These are phyloP conservation scores for Wallacemonas sp. DNA, from an alignment of 208 protist genomes.

Conservation along the genomic window DNA sequence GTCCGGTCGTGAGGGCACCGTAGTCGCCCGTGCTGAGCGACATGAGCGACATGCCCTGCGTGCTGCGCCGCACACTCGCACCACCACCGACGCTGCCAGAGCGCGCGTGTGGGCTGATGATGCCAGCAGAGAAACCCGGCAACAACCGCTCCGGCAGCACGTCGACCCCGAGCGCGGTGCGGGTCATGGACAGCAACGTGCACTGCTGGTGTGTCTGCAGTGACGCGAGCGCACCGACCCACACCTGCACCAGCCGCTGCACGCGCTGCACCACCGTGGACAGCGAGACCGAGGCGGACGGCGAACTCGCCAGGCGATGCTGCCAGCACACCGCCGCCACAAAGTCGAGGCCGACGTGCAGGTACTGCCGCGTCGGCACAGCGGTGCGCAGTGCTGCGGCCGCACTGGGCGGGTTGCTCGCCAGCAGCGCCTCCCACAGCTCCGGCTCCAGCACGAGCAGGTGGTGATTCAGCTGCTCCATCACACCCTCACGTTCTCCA, in stretches of 20 bases:
- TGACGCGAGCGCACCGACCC: slow-evolving; percentile 19
- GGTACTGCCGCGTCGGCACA: slow-evolving; percentile 22
- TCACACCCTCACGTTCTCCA: no score
- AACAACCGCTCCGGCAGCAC: slow-evolving; percentile 13
- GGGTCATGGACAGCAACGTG: slow-evolving; percentile 52
- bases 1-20: slow-evolving; percentile 13
- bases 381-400: slow-evolving; percentile 24
- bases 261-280: slow-evolving; percentile 12
- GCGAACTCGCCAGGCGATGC: slow-evolving; percentile 10
- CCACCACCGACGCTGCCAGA: neutral
- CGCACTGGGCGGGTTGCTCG: slow-evolving; percentile 18
- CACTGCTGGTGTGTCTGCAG: slow-evolving; percentile 76
- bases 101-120: no score
- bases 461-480: neutral
- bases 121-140: neutral
- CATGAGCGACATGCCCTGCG: neutral
- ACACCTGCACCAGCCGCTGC: slow-evolving; percentile 28
- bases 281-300: slow-evolving; percentile 24
- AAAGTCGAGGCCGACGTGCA: slow-evolving; percentile 49
- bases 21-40: neutral
- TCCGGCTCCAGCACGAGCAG: slow-evolving; percentile 22
- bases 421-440: slow-evolving; percentile 35
- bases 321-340: slow-evolving; percentile 28
- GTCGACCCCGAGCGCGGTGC: slow-evolving; percentile 22
- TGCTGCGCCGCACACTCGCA: neutral